Base-by-base conservation (phyloP, 176 grass and related monocot genomes). In the Paspalum vaginatum region DNA sequence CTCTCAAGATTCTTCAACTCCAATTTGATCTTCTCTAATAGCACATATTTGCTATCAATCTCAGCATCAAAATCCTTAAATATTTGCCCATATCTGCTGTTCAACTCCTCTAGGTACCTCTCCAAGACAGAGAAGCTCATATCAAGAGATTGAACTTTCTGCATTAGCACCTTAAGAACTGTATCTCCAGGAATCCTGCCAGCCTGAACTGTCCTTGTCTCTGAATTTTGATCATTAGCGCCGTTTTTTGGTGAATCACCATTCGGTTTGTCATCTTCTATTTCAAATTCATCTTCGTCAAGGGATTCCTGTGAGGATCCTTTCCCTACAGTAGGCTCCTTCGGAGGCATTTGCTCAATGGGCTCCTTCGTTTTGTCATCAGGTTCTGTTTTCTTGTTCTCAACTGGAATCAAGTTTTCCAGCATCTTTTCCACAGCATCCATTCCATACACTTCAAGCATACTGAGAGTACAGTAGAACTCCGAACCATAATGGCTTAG, bases 371-470 rank as follows among this genome's bases (percentile, higher is more conserved):
- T 44, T 45, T 93, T 87, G 39, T 93, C 96, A 65, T 86, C 83
- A 67, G 87, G 67, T 87, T 99, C 90, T 18, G 51, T 43, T 57
- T 75, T 79, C 68, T 82, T 91, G 47, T 82, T 95, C 63, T 99
- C 97, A 84, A 89, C 88, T 68, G 93, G 90, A 62, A 99, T 99
- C 83, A 99, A 83, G 83, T 91, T 90, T 82, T 99, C 91, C 7
- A 99, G 68, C 97, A 99, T 99, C 85, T 86, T 93, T 79, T 99
- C 97, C 15, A 99, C 91, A 24, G 93, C 97, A 95, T 99, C 97
- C 81, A 99, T 91, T 74, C 97, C 97, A 75, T 95, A 93, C 24
- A 99, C 88, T 87, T 99, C 97, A 52, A 96, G 85, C 48, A 88
- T 70, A 83, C 97, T 99, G 56, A 99, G 69, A 16, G 97, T 99